Conservation (phyloP, 2,329 filamentous ascomycete genomes). For the Paraphaeosphaeria minitans region DNA sequence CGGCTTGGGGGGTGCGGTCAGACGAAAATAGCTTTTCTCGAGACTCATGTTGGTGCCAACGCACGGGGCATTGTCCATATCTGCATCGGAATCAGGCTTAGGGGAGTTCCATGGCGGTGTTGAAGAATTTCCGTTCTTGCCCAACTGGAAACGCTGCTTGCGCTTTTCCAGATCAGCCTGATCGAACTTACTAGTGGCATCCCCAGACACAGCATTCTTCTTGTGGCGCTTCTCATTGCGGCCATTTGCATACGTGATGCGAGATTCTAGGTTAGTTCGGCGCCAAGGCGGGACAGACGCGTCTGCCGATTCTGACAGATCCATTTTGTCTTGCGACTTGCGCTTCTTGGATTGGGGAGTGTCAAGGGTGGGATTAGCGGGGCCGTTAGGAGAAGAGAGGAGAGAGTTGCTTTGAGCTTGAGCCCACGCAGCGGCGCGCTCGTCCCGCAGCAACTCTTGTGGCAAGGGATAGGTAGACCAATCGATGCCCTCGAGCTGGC, state of each 20-base stretch:
- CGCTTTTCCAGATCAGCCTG: constrained; percentile 86
- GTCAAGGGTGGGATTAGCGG: constrained; percentile 38
- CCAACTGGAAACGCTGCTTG: constrained; percentile 79
- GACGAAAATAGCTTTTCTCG: constrained; percentile 92
- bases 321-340: constrained; percentile 70
- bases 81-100: constrained; percentile 55
- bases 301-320: constrained; percentile 55
- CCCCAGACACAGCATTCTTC: constrained; percentile 52
- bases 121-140: constrained; percentile 58
- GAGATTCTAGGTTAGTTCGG: constrained; percentile 74
- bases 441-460: constrained; percentile 78
- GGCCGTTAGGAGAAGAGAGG: constrained; percentile 37
- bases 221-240: constrained; percentile 54
- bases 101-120: constrained; percentile 56
- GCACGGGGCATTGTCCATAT: constrained; percentile 67
- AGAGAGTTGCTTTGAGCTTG: constrained; percentile 10
- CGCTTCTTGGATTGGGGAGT: constrained; percentile 74
- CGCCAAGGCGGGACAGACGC: constrained; percentile 71
- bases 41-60: constrained; percentile 82
- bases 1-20: constrained; percentile 87
- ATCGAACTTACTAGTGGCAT: constrained; percentile 83
- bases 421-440: constrained; percentile 50
- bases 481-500: constrained; percentile 73
- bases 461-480: constrained; percentile 86
- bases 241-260: constrained; percentile 67